A percentile compares a stretch with the other conserved stretches of the same genome.
phyloP scores from a whole-genome alignment of 2,329 filamentous ascomycete species.

The Stylonectria norvegica region DNA sequence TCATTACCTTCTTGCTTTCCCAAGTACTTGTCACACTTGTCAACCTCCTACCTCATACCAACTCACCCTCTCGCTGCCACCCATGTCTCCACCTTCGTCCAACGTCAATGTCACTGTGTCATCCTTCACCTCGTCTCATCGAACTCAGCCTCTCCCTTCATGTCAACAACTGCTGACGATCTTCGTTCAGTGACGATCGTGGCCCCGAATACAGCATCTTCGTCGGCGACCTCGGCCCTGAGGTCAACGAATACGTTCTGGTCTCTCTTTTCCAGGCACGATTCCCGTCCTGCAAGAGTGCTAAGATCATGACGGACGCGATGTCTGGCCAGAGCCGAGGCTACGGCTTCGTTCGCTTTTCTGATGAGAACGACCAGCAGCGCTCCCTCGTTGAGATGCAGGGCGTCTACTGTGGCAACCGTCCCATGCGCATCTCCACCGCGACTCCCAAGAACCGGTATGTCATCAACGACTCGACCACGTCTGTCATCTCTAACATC shows the following conservation, averaged over 20 bases:
- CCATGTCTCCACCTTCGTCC: too few species aligned
- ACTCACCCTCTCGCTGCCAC: too few species aligned
- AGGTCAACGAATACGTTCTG: conserved; percentile 97
- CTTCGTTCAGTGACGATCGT: conserved; percentile 75
- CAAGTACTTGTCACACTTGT: too few species aligned
- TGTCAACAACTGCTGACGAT: too few species aligned
- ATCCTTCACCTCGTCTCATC: too few species aligned
- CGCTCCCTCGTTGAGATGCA: conserved; percentile 97
- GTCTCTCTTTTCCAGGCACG: conserved; percentile 96
- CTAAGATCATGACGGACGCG: conserved; percentile 99
- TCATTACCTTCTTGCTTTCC: too few species aligned
- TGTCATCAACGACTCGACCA: conserved; percentile 12
- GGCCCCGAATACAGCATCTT: conserved; percentile 97
- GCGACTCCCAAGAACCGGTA: conserved; percentile 92
- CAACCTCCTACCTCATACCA: too few species aligned
- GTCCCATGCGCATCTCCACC: conserved; percentile 97
- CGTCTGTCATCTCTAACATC: conserved; percentile 6
- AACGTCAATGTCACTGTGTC: too few species aligned
- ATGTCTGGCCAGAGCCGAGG: conserved; percentile 96
- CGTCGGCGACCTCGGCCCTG: conserved; percentile 93
- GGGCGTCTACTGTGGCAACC: conserved; percentile 97
- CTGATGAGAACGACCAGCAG: conserved; percentile 93
- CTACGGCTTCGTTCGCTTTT: conserved; percentile 97
- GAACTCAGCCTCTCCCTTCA: too few species aligned
- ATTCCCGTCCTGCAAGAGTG: conserved; percentile 96